Conservation (phyloP, 2,329 filamentous ascomycete species). For the Truncatella angustata region DNA sequence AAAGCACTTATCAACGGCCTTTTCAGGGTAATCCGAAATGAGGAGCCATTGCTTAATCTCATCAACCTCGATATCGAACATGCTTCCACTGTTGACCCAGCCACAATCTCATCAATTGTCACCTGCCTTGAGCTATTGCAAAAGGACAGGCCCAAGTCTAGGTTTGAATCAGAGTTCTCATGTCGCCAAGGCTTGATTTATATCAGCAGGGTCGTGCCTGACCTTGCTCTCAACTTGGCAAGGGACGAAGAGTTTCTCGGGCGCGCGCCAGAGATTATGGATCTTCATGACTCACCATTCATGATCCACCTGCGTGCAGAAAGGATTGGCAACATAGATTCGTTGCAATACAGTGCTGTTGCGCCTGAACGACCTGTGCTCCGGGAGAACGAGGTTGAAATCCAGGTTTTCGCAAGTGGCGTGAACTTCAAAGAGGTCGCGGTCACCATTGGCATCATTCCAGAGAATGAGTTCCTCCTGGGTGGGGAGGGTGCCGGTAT, state of each 20-base stretch:
- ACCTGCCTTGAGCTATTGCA: background rate
- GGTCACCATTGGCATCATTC: background rate
- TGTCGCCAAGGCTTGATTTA: background rate
- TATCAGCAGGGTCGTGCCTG: background rate
- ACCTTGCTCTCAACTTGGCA: background rate
- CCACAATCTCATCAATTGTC: background rate
- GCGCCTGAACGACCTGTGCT: background rate
- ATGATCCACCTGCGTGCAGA: conserved; percentile 8
- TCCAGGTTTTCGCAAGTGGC: conserved; percentile 12
- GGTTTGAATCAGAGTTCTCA: background rate
- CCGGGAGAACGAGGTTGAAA: conserved; percentile 8
- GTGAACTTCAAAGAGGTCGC: conserved; percentile 12
- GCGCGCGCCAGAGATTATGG: background rate
- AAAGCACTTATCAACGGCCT: conserved; percentile 18
- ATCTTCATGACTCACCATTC: conserved; percentile 27
- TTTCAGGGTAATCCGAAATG: conserved; percentile 20
- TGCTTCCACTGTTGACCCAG: background rate
- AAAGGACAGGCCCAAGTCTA: background rate
- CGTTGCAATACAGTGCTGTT: conserved; percentile 8
- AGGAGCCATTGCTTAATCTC: conserved; percentile 13
- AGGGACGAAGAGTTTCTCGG: background rate
- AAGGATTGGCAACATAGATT: conserved; percentile 11
- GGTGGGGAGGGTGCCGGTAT: background rate
- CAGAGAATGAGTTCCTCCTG: background rate
- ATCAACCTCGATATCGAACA: conserved; percentile 12